A percentile compares a stretch with the other conserved stretches of the same genome.
Evolutionary conservation across 495 filamentous ascomycete species (phyloP).

Genomic region (Chlorociboria aeruginascens): DNA sequence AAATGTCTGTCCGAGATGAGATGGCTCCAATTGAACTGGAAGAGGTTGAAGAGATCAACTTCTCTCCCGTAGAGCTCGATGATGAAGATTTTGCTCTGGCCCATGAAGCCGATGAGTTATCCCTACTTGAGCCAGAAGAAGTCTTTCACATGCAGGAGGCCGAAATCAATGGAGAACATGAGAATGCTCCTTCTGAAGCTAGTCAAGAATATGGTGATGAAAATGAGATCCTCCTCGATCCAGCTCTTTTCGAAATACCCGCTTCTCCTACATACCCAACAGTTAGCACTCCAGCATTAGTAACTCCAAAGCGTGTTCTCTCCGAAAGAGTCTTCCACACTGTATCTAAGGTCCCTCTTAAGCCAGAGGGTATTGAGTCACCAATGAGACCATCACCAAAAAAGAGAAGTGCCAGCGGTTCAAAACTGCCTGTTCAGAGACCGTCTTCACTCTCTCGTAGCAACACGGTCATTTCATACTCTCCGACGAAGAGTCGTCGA

Average conservation of each 20-base stretch:
- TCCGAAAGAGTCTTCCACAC: conserved; percentile 45
- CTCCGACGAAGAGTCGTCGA: conserved; percentile 25
- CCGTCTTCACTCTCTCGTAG: conserved; percentile 23
- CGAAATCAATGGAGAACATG: neutral
- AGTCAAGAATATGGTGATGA: conserved; percentile 55
- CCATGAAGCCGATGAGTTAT: conserved; percentile 40
- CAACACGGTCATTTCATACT: conserved; percentile 32
- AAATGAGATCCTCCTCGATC: conserved; percentile 43
- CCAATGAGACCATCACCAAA: conserved; percentile 14
- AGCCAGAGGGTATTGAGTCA: conserved; percentile 47
- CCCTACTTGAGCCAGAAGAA: conserved; percentile 30
- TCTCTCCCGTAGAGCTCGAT: conserved; percentile 18
- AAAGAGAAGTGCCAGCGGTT: conserved; percentile 33
- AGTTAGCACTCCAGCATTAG: conserved; percentile 2
- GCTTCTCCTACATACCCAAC: neutral
- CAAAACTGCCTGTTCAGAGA: conserved; percentile 28
- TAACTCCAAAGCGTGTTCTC: conserved; percentile 17
- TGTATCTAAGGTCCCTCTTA: conserved; percentile 64
- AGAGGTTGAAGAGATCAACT: conserved; percentile 13
- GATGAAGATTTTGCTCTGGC: conserved; percentile 35
- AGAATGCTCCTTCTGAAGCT: conserved; percentile 35
- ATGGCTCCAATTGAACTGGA: conserved; percentile 20
- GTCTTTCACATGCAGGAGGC: conserved; percentile 12
- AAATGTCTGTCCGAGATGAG: conserved; percentile 36
- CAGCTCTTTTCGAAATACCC: conserved; percentile 23